A percentile compares a stretch with the other conserved stretches of the same genome.
Evolutionary conservation across 495 filamentous ascomycete species (phyloP).

Genomic region (Penicillium antarcticum): DNA sequence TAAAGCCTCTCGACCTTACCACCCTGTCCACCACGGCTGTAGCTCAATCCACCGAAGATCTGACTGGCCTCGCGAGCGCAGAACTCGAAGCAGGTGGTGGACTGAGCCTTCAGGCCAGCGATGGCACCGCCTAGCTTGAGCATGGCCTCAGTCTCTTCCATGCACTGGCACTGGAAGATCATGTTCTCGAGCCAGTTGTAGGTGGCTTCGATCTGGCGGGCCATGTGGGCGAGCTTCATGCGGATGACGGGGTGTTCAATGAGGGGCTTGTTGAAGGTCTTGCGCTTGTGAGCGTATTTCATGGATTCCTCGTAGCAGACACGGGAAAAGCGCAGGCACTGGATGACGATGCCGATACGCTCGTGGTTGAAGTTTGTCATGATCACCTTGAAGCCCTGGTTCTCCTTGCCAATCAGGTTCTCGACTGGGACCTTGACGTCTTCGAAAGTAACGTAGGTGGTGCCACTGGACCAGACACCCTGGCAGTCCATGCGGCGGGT

Average conservation of each 20-base stretch:
- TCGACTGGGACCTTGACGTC: constrained; percentile 98
- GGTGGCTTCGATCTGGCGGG: constrained; percentile 90
- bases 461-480: constrained; percentile 92
- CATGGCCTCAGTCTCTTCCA: constrained; percentile 95
- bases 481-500: constrained; percentile 98
- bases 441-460: constrained; percentile 96
- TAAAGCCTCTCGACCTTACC: constrained; percentile 95
- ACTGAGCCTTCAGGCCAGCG: constrained; percentile 88
- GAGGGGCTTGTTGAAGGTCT: constrained; percentile 91
- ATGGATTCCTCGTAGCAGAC: constrained; percentile 96
- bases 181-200: constrained; percentile 98
- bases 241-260: constrained; percentile 97
- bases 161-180: constrained; percentile 86
- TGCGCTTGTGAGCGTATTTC: constrained; percentile 95
- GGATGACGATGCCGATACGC: constrained; percentile 97
- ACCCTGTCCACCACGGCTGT: constrained; percentile 89
- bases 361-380: constrained; percentile 99
- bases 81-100: constrained; percentile 92
- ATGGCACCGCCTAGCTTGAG: constrained; percentile 92
- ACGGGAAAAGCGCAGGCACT: constrained; percentile 90
- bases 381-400: constrained; percentile 97
- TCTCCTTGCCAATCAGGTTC: constrained; percentile 96
- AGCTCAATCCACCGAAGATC: constrained; percentile 94
- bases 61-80: constrained; percentile 95
- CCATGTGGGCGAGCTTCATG: constrained; percentile 97